Percentiles rank a stretch among this genome's conserved stretches.
Conservation (phyloP, 2,329 filamentous ascomycete species). For the Trichoderma oligosporum region DNA sequence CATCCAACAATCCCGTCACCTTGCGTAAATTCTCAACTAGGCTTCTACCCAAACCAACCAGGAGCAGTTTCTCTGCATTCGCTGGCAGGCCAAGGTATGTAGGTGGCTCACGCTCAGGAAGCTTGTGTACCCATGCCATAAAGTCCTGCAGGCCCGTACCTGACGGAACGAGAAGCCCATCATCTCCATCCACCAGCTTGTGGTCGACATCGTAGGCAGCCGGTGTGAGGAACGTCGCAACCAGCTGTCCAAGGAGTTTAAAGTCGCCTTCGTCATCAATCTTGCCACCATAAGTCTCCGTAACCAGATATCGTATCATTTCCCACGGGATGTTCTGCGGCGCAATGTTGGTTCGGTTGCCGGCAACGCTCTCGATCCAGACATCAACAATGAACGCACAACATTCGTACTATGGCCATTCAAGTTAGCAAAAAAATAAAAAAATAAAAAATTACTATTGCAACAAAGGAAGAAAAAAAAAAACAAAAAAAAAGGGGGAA, state of each 20-base stretch:
- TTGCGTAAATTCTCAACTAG: slow-evolving; percentile 81
- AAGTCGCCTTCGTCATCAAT: slow-evolving; percentile 91
- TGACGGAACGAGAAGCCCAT: slow-evolving; percentile 69
- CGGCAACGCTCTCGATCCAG: slow-evolving; percentile 81
- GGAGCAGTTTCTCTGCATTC: slow-evolving; percentile 91
- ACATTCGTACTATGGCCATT: slow-evolving; percentile 74
- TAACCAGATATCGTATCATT: slow-evolving; percentile 84
- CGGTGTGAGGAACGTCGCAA: slow-evolving; percentile 75
- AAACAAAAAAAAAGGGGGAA: background rate
- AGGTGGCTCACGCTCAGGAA: slow-evolving; percentile 93
- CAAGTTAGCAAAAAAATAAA: slow-evolving; percentile 15
- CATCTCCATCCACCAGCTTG: slow-evolving; percentile 71
- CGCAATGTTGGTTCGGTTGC: slow-evolving; percentile 85
- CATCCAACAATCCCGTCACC: slow-evolving; percentile 84
- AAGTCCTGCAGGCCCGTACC: slow-evolving; percentile 84
- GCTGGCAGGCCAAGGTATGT: slow-evolving; percentile 91
- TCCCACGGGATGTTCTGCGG: slow-evolving; percentile 95
- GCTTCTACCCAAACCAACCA: slow-evolving; percentile 81
- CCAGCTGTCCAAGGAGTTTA: slow-evolving; percentile 65
- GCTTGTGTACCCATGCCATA: slow-evolving; percentile 80
- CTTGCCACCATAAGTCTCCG: slow-evolving; percentile 96
- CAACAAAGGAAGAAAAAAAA: background rate
- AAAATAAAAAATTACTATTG: background rate
- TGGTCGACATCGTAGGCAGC: slow-evolving; percentile 90
- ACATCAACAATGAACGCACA: slow-evolving; percentile 93